Percentiles rank a stretch among this genome's conserved stretches.
phyloP scores from a whole-genome alignment of 2,329 filamentous ascomycete genomes.

The Xylariaceae sp. region DNA sequence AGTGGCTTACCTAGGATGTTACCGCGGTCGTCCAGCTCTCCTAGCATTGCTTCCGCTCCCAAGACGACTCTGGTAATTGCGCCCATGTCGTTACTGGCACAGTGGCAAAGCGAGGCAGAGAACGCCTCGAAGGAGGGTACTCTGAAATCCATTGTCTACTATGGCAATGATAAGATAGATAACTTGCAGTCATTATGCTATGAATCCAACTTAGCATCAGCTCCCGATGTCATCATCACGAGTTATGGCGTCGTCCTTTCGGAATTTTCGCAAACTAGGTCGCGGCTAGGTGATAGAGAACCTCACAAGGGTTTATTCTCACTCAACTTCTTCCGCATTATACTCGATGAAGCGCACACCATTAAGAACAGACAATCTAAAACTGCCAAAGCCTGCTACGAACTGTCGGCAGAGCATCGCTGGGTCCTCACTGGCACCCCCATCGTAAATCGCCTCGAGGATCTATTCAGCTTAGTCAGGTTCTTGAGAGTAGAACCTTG shows the following conservation, averaged over 20 bases:
- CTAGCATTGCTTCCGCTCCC: slow-evolving; percentile 71
- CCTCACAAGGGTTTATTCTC: slow-evolving; percentile 82
- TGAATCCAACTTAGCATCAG: slow-evolving; percentile 72
- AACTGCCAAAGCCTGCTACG: slow-evolving; percentile 93
- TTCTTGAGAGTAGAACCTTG: slow-evolving; percentile 96
- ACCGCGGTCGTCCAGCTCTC: slow-evolving; percentile 55
- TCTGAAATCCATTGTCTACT: slow-evolving; percentile 87
- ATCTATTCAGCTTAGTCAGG: slow-evolving; percentile 89
- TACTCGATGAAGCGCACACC: slow-evolving; percentile 92
- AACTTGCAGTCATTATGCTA: slow-evolving; percentile 84
- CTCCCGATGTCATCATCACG: slow-evolving; percentile 91
- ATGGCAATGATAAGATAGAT: slow-evolving; percentile 81
- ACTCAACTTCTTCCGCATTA: slow-evolving; percentile 91
- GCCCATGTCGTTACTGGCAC: slow-evolving; percentile 93
- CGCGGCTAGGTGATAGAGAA: slow-evolving; percentile 69
- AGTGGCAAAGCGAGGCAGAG: slow-evolving; percentile 95
- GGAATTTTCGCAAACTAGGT: slow-evolving; percentile 79
- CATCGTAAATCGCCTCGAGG: slow-evolving; percentile 94
- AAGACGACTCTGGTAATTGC: slow-evolving; percentile 95
- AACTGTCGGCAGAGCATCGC: slow-evolving; percentile 81
- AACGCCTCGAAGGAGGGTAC: slow-evolving; percentile 87
- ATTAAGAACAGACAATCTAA: slow-evolving; percentile 93
- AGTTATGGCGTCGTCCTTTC: slow-evolving; percentile 93
- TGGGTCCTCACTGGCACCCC: slow-evolving; percentile 96
- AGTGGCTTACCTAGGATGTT: slow-evolving; percentile 66